These are phyloP conservation scores for Borovskyia barvae DNA, from an alignment of 208 protist species.

Conservation along the genomic window DNA sequence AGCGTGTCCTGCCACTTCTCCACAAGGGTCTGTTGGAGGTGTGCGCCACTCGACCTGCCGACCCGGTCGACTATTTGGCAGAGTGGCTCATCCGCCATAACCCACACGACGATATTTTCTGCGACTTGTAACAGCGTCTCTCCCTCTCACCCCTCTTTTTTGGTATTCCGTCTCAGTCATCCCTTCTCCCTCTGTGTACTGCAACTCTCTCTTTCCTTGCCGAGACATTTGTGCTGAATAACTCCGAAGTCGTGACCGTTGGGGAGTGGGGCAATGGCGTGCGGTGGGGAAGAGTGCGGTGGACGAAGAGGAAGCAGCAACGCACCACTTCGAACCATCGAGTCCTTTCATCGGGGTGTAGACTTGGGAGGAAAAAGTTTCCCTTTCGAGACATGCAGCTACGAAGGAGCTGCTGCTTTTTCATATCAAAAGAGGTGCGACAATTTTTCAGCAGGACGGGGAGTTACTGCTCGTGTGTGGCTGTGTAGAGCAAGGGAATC, in stretches of 20 bases:
- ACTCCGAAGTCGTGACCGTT: too few relatives aligned
- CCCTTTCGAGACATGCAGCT: too few relatives aligned
- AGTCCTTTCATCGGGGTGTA: neutral
- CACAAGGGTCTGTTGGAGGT: constrained; percentile 94
- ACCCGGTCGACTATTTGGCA: constrained; percentile 94
- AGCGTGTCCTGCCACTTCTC: constrained; percentile 91
- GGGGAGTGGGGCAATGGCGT: too few relatives aligned
- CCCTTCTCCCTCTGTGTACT: constrained; percentile 2
- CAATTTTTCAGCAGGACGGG: too few relatives aligned
- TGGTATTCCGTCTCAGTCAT: neutral
- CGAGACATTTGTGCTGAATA: too few relatives aligned
- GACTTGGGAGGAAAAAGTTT: too few relatives aligned
- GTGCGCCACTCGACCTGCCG: constrained; percentile 84
- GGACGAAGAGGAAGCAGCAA: too few relatives aligned
- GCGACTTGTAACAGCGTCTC: constrained; percentile 23
- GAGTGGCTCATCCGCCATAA: constrained; percentile 93
- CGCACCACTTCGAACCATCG: neutral
- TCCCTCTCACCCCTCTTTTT: neutral
- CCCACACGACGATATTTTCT: constrained; percentile 82
- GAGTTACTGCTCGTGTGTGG: neutral
- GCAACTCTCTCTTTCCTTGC: too few relatives aligned
- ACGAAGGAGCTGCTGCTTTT: too few relatives aligned
- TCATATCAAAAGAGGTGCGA: too few relatives aligned
- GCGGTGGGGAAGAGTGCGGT: too few relatives aligned
- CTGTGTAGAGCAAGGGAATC: neutral